phyloP scores from a whole-genome alignment of 106 monocot species.

The Vanilla planifolia region DNA sequence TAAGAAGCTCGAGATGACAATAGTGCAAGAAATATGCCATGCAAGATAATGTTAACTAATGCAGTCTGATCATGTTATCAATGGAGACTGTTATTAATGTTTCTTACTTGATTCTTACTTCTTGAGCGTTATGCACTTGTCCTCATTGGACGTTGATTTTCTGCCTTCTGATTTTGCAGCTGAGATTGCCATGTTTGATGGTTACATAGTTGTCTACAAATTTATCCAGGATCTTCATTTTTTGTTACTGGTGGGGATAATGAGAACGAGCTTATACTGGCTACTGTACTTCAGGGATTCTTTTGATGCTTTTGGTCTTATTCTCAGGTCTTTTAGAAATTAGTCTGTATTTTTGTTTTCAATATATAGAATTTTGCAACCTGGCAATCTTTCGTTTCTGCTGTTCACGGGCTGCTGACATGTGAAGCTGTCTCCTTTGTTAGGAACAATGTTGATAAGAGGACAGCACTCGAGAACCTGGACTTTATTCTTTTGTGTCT shows the following conservation, averaged over 20 bases:
- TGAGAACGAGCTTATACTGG: constrained; percentile 89
- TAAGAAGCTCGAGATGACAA: too few relatives aligned
- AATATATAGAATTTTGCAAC: not conserved
- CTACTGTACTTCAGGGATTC: constrained; percentile 81
- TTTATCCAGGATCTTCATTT: constrained; percentile 90
- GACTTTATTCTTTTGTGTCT: constrained; percentile 77
- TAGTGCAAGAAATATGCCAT: too few relatives aligned
- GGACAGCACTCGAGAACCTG: constrained; percentile 77
- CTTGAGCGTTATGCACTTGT: too few relatives aligned
- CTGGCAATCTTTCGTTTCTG: not conserved
- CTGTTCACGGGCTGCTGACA: not conserved
- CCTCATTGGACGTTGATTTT: too few relatives aligned
- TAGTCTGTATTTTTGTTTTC: not conserved
- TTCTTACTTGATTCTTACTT: too few relatives aligned
- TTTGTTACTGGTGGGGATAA: constrained; percentile 82
- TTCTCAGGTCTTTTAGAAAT: constrained; percentile 52
- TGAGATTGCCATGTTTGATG: constrained; percentile 73
- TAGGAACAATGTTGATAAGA: constrained; percentile 87
- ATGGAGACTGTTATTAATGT: too few relatives aligned
- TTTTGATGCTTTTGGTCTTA: constrained; percentile 66
- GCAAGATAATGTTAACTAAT: too few relatives aligned
- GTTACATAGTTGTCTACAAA: constrained; percentile 69
- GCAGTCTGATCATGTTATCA: too few relatives aligned
- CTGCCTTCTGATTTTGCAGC: too few relatives aligned
- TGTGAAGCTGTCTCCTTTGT: not conserved